These are phyloP conservation scores for Starmerella cellae DNA, from an alignment of 805 yeast species.

Conservation along the genomic window DNA sequence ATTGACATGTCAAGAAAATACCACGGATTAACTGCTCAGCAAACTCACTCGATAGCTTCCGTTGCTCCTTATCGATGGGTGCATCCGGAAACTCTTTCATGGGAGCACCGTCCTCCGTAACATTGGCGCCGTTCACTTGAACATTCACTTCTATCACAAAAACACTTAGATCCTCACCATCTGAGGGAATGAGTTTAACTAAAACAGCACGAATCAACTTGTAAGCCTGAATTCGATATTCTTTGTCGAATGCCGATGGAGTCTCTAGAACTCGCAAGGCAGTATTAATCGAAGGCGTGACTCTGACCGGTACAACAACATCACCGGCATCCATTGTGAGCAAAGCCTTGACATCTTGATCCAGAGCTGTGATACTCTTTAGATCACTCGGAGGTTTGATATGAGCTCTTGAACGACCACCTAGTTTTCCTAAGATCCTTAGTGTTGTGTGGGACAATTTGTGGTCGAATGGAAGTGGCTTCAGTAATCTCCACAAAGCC, in stretches of 20 bases:
- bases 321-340: slow-evolving; percentile 46
- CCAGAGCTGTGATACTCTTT: slow-evolving; percentile 36
- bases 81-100: slow-evolving; percentile 17
- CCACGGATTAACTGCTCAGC: slow-evolving; percentile 53
- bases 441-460: slow-evolving; percentile 92
- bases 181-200: slow-evolving; percentile 49
- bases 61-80: slow-evolving; percentile 19
- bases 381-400: slow-evolving; percentile 63
- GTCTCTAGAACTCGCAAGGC: slow-evolving; percentile 69
- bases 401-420: slow-evolving; percentile 87
- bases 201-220: slow-evolving; percentile 53
- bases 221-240: slow-evolving; percentile 64
- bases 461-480: slow-evolving; percentile 88
- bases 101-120: background rate
- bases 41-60: slow-evolving; percentile 42
- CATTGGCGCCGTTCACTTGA: background rate
- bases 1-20: slow-evolving; percentile 60
- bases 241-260: slow-evolving; percentile 37
- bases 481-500: slow-evolving; percentile 79
- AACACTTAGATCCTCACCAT: slow-evolving; percentile 3
- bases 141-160: slow-evolving; percentile 2
- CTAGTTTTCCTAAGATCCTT: slow-evolving; percentile 83
- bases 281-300: slow-evolving; percentile 70
- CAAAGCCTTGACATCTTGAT: slow-evolving; percentile 56
- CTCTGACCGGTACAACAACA: slow-evolving; percentile 45